Evolutionary conservation across 2,329 filamentous ascomycete species (phyloP).

Genomic region (Penicillium freii): DNA sequence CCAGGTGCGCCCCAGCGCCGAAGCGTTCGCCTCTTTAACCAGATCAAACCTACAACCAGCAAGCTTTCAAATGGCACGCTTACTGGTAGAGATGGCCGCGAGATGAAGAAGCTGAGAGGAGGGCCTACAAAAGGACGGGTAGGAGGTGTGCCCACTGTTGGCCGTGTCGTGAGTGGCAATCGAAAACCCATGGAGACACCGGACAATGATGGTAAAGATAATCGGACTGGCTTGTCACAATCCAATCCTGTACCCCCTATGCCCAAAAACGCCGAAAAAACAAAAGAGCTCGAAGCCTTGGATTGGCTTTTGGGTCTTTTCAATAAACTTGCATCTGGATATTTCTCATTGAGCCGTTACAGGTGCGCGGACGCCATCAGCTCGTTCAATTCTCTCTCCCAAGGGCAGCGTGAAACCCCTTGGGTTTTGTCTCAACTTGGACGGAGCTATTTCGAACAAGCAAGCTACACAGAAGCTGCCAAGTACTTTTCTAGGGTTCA

Average conservation of each 20-base stretch:
- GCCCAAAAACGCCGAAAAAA: constrained; percentile 50
- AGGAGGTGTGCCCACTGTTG: constrained; percentile 68
- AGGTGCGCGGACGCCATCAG: constrained; percentile 74
- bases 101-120: constrained; percentile 80
- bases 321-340: constrained; percentile 76
- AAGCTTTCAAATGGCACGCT: constrained; percentile 62
- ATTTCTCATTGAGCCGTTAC: constrained; percentile 74
- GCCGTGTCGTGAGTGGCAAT: constrained; percentile 86
- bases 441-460: constrained; percentile 86
- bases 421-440: constrained; percentile 92
- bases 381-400: constrained; percentile 67
- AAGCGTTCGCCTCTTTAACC: constrained; percentile 70
- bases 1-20: constrained; percentile 63
- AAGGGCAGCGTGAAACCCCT: constrained; percentile 79
- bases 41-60: constrained; percentile 63
- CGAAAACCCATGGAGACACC: constrained; percentile 65
- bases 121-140: constrained; percentile 66
- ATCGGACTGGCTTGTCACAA: constrained; percentile 38
- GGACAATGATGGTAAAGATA: constrained; percentile 68
- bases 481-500: constrained; percentile 79
- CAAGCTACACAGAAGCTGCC: constrained; percentile 80
- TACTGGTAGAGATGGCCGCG: constrained; percentile 63
- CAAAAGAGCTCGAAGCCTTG: constrained; percentile 72
- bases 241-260: constrained; percentile 25
- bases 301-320: constrained; percentile 76